Base-by-base conservation (phyloP, 768 basidiomycete genomes). In the Peribolospora kevripleyi region DNA sequence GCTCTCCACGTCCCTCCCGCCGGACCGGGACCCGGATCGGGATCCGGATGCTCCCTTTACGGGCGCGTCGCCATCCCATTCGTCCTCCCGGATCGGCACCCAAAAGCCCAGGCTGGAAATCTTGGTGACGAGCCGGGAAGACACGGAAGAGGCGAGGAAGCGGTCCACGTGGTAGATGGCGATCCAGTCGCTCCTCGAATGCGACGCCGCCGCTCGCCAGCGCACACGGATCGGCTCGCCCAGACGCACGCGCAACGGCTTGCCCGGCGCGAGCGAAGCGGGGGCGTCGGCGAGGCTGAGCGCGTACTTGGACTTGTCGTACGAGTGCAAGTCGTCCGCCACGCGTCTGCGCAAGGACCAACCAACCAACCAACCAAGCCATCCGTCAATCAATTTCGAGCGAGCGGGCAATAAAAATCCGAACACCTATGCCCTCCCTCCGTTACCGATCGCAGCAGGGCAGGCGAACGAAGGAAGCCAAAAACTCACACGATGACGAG, bases 151-250 rank as follows among this genome's bases (percentile, higher is more conserved):
- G 0, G 87, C 87, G 40, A 84, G 88, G 52, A 90, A 59, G 5
- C 69, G 66, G 25, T 25, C 25, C 25, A 25, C 25, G 25, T 25
- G 25, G 58, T 71, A 71, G 25, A 65, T 50, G 10, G 90, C 93
- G 62, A 98, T 82, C 93, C 93, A 97, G 66, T 98, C 93, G 61
- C 79, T 78, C 9, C 84, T 75, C 9, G 88, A 90, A 64, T 95
- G 91, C 54, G 77, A 75, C 42, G 71, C 68, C 1, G 91, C 90
- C 1, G 84, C 90, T 60, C 78, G 76, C 90, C 90, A 97, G 50
- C 75, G 75, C 49, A 98, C 73, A 3, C 68, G 73, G 61, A 98
- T 87, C 2, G 83, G 79, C 65, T 97, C 85, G 42, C 93, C 93
- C 50, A 95, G 76, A 65, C 85, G 82, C 74, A 82, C 97, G 4